phyloP scores from a whole-genome alignment of 2,329 filamentous ascomycete genomes.

The Fusarium sp. region DNA sequence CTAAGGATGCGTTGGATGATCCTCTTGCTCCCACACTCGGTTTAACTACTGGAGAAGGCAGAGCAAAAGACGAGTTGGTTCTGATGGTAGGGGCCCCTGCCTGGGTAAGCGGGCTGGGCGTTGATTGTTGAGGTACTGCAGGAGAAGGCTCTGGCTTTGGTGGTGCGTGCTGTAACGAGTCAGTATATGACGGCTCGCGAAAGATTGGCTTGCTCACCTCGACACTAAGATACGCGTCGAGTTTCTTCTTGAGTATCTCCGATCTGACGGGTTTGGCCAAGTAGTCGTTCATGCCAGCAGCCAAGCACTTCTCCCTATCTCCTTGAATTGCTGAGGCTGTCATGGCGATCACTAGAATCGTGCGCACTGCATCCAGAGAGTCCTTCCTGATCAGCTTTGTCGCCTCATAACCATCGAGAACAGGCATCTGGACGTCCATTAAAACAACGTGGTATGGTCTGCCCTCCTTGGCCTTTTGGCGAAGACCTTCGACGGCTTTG shows the following conservation, averaged over 20 bases:
- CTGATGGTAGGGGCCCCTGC: slow-evolving; percentile 10
- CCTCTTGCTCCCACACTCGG: slow-evolving; percentile 3
- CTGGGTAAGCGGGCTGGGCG: slow-evolving; percentile 19
- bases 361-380: slow-evolving; percentile 77
- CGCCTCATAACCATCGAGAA: slow-evolving; percentile 91
- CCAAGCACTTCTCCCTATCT: slow-evolving; percentile 94
- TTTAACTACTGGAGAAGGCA: slow-evolving; percentile 14
- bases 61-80: slow-evolving; percentile 16
- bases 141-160: slow-evolving; percentile 18
- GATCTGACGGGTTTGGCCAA: slow-evolving; percentile 94
- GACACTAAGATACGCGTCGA: slow-evolving; percentile 67
- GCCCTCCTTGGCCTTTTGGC: slow-evolving; percentile 75
- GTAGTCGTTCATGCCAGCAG: slow-evolving; percentile 97
- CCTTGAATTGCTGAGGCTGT: slow-evolving; percentile 95
- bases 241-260: slow-evolving; percentile 84
- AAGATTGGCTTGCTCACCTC: slow-evolving; percentile 42
- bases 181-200: neutral
- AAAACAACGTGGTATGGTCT: slow-evolving; percentile 88
- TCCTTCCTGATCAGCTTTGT: slow-evolving; percentile 86
- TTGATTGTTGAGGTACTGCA: slow-evolving; percentile 1
- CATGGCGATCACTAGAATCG: slow-evolving; percentile 96
- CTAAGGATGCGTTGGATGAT: slow-evolving; percentile 29
- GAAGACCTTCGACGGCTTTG: slow-evolving; percentile 88
- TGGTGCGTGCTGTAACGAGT: slow-evolving; percentile 27
- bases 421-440: slow-evolving; percentile 98